Conservation (phyloP, 805 yeast species). For the Kurtzmaniella fragi region DNA sequence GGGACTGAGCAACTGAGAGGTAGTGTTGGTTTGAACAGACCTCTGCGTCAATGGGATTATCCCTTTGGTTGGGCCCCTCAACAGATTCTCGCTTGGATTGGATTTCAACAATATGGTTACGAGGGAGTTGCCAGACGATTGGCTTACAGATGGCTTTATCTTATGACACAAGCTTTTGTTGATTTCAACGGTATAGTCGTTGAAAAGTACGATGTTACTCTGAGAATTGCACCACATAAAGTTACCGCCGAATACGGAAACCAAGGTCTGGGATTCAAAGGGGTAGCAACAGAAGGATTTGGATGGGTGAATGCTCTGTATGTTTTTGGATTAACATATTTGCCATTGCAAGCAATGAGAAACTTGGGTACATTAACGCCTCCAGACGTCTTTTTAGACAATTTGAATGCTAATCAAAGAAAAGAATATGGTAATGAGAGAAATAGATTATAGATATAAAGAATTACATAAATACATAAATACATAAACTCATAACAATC, state of each 20-base stretch:
- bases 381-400: conserved; percentile 56
- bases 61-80: conserved; percentile 99
- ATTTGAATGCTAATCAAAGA: conserved; percentile 40
- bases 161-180: conserved; percentile 86
- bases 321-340: conserved; percentile 61
- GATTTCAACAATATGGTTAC: conserved; percentile 69
- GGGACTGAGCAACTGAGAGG: conserved; percentile 78
- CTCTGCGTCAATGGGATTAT: conserved; percentile 97
- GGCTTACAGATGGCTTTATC: conserved; percentile 81
- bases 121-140: conserved; percentile 60
- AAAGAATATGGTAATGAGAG: neutral
- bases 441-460: neutral
- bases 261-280: conserved; percentile 89
- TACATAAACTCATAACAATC: neutral
- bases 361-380: conserved; percentile 78
- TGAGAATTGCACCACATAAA: conserved; percentile 77
- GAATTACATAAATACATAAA: neutral
- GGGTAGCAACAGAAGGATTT: conserved; percentile 93
- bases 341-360: conserved; percentile 63
- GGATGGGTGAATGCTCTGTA: conserved; percentile 97
- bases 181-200: conserved; percentile 93
- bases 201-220: conserved; percentile 89
- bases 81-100: conserved; percentile 91
- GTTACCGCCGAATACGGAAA: conserved; percentile 97
- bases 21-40: conserved; percentile 59